Base-by-base conservation (phyloP, 352 stramenopile species). In the Phytopythium vexans region DNA sequence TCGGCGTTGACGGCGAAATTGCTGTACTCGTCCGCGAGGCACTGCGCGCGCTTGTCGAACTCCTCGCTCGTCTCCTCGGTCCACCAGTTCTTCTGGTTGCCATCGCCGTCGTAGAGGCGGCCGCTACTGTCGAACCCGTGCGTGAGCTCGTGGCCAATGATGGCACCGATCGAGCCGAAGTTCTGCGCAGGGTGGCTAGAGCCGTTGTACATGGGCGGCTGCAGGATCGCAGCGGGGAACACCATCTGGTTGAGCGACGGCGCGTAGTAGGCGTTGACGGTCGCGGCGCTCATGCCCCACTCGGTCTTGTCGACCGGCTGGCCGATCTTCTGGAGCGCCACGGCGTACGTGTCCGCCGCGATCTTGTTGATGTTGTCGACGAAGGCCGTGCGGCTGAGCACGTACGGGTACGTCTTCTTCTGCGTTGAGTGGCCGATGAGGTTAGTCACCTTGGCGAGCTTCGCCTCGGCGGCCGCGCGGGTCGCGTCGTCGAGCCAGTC, bases 121-220 rank as follows among this genome's bases (percentile, higher is more conserved):
- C 92, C 94, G 56, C 91, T 84, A 52, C 92, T 88, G 62, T 98
- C 94, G 55, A 97, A 98, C 1, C 90, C 94, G 54, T 98, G 94
- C 6, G 87, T 97, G 62, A 98, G 94, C 68, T 98, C 94, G 61
- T 98, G 94, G 0, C 89, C 94, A 6, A 97, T 89, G 14, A 98
- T 79, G 12, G 89, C 80, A 16, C 90, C 89, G 57, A 98, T 93
- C 0, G 82, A 74, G 7, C 92, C 92, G 62, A 94, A 98, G 53
- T 97, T 97, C 21, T 92, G 82, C n/a, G 88, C 86, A 46, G 86
- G 69, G 56, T 92, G 68, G 5, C 63, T 72, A n/a, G 77, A 64
- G 35, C 63, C 66, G 31, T 93, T 74, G 60, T 96, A 98, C 52
- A 98, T 97, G 8, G 92, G 92, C 21, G 75, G 73, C 64, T 98